Conservation (phyloP, 108 stramenopile species). For the Cyclotella sp. region DNA sequence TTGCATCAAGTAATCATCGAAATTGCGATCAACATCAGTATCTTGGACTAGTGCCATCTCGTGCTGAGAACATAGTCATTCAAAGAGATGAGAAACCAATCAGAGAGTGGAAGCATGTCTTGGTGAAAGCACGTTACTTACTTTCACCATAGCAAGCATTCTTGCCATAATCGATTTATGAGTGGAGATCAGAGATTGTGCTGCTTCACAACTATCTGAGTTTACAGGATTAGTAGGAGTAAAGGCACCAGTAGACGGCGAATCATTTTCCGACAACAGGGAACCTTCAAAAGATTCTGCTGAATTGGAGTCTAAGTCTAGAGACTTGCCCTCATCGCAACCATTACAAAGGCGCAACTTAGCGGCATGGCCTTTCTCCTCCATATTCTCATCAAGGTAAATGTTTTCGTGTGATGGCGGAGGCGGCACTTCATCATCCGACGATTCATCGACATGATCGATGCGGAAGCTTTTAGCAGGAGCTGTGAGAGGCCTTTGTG, state of each 20-base stretch:
- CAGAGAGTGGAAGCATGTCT: neutral
- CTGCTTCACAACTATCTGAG: no score
- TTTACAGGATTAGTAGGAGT: neutral
- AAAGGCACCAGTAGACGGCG: neutral
- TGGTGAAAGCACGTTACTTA: slow-evolving; percentile 8
- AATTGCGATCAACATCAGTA: slow-evolving; percentile 62
- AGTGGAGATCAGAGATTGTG: slow-evolving; percentile 54
- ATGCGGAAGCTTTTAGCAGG: slow-evolving; percentile 50
- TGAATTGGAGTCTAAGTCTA: slow-evolving; percentile 21
- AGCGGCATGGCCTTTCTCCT: slow-evolving; percentile 14
- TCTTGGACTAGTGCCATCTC: slow-evolving; percentile 77
- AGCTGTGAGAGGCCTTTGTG: slow-evolving; percentile 49
- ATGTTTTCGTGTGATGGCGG: slow-evolving; percentile 29
- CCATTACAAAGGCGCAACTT: slow-evolving; percentile 15
- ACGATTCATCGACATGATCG: slow-evolving; percentile 31
- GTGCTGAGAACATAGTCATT: slow-evolving; percentile 22
- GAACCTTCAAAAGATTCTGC: slow-evolving; percentile 28
- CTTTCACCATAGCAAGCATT: slow-evolving; percentile 73
- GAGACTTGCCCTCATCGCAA: slow-evolving; percentile 23
- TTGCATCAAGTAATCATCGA: slow-evolving; percentile 73
- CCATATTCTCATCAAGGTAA: neutral
- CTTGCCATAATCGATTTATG: slow-evolving; percentile 68
- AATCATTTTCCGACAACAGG: slow-evolving; percentile 19
- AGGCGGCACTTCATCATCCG: slow-evolving; percentile 38
- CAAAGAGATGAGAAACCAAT: neutral